Evolutionary conservation across 805 yeast genomes (phyloP).

Genomic region (Suhomyces sp.): DNA sequence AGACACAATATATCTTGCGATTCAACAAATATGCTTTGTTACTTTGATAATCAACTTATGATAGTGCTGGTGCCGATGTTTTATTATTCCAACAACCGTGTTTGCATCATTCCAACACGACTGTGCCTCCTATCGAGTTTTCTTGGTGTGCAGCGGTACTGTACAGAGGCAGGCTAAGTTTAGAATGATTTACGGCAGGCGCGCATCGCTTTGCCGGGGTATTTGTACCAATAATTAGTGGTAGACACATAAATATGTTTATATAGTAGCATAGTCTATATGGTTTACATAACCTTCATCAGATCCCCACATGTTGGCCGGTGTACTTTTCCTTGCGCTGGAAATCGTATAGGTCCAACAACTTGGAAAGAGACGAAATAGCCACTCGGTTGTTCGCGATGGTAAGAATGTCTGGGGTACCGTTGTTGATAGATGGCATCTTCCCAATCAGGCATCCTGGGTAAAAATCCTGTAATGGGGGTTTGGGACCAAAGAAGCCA

Average conservation of each 20-base stretch:
- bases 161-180: constrained; percentile 2
- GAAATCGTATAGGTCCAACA: not conserved
- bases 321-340: not conserved
- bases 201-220: not conserved
- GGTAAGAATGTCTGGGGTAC: constrained; percentile 17
- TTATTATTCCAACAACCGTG: not conserved
- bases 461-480: not conserved
- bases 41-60: not conserved
- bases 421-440: constrained; percentile 5
- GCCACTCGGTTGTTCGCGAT: constrained; percentile 36
- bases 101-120: constrained; percentile 1
- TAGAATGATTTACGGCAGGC: not conserved
- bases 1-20: not conserved
- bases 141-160: not conserved
- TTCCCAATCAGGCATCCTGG: constrained; percentile 2
- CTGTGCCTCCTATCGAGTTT: constrained; percentile 6
- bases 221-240: not conserved
- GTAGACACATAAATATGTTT: not conserved
- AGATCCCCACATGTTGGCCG: not conserved
- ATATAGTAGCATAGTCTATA: too few relatives aligned
- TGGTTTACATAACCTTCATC: not conserved
- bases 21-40: not conserved
- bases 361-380: constrained; percentile 5
- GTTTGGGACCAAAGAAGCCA: constrained; percentile 13
- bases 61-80: not conserved